Evolutionary conservation across 2,329 filamentous ascomycete species (phyloP).

Genomic region (Clarireedia paspali): DNA sequence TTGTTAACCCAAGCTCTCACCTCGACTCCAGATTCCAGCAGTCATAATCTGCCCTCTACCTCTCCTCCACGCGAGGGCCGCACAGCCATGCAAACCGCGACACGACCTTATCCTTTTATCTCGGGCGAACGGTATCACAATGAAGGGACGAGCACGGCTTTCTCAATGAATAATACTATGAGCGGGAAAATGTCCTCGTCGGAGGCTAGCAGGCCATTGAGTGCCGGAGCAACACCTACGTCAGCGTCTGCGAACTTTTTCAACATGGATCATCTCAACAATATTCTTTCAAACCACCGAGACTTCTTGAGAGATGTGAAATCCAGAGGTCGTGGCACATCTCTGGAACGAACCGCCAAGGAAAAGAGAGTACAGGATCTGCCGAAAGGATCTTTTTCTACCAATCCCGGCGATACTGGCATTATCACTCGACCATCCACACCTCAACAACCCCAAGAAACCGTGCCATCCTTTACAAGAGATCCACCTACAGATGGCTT

Average conservation of each 20-base stretch:
- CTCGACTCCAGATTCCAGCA: conserved; percentile 4
- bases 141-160: conserved; percentile 10
- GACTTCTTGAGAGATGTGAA: conserved; percentile 27
- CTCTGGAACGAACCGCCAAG: conserved; percentile 36
- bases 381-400: conserved; percentile 23
- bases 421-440: conserved; percentile 22
- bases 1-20: conserved; percentile 26
- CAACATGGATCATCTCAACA: conserved; percentile 31
- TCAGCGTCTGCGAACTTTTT: conserved; percentile 12
- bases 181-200: conserved; percentile 9
- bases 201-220: conserved; percentile 9
- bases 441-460: conserved; percentile 16
- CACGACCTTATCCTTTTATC: conserved; percentile 1
- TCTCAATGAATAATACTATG: conserved; percentile 13
- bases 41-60: background rate
- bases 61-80: background rate
- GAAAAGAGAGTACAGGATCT: conserved; percentile 32
- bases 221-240: conserved; percentile 15
- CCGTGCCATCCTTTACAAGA: conserved; percentile 16
- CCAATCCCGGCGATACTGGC: conserved; percentile 31
- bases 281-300: conserved; percentile 31
- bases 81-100: background rate
- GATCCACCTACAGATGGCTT: conserved; percentile 26
- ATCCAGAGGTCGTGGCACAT: conserved; percentile 30
- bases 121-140: conserved; percentile 11